Evolutionary conservation across 2,329 filamentous ascomycete species (phyloP), one percentile per base, ranked within the genome.

Genomic region (Trichoderma sp.): DNA sequence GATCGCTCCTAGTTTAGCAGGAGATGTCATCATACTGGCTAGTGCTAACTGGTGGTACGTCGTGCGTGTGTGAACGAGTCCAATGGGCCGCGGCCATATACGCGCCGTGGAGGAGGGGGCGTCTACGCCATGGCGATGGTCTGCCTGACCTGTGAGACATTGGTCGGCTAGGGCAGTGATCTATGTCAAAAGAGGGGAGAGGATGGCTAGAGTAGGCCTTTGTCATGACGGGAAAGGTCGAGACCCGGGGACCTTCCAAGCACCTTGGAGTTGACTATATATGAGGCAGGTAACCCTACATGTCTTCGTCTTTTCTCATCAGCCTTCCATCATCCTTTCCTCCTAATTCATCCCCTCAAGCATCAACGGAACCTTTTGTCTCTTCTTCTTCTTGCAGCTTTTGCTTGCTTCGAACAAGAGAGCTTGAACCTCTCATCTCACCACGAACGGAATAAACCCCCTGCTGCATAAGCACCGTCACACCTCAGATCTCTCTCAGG

Each of bases 11-110:
- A 70, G 18, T 32, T 28, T 36, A 47, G 53, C 51, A 67, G 15
- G 28, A 28, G 26, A 24, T 63, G 57, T 43, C 70, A 57, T 63
- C 39, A 64, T 21, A 71, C 60, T 65, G 69, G 61, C 61, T 51
- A 57, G 43, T 15, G 47, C 28, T 39, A 15, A 47, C 47, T 26
- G 69, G 14, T 18, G 30, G 12, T 28, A 9, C 30, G 2, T 24
- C 24, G 57, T 63, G 57, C 64, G 24, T 2, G 43, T 15, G 18
- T 58, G 62, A 65, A 69, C 34, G 28, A 28, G 64, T 57, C 66
- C 18, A 53, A n/a, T 32, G 28, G 36, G 24, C 60, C 18, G 30
- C 39, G 36, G 24, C 60, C 18, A 34, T 61, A 43, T 58, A 62
- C n/a, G 70, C 70, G 70, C 64, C 64, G 30, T 21, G 8, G 47